A percentile compares a stretch with the other conserved stretches of the same genome.
Conservation (phyloP, 768 basidiomycete species). For the Russula foetens region DNA sequence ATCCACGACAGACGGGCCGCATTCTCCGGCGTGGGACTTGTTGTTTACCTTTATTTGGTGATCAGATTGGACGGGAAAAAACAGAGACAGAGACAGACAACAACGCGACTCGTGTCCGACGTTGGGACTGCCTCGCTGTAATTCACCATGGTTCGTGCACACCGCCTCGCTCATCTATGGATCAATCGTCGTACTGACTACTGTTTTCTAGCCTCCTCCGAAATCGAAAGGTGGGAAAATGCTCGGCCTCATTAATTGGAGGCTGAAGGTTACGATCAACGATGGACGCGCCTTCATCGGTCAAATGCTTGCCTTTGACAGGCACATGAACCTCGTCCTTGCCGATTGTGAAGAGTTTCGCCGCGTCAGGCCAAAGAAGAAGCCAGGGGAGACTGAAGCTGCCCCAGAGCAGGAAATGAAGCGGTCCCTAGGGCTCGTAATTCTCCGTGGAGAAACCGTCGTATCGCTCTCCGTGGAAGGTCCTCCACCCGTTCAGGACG, state of each 20-base stretch:
- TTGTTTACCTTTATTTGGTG: conserved; percentile 8
- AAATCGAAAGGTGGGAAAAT: conserved; percentile 99
- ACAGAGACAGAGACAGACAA: not conserved
- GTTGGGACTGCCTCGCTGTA: conserved; percentile 10
- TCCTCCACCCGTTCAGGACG: conserved; percentile 84
- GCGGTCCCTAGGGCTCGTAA: conserved; percentile 91
- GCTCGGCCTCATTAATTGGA: conserved; percentile 95
- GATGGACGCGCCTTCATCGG: conserved; percentile 94
- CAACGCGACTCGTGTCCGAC: conserved; percentile 21
- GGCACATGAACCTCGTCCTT: conserved; percentile 98
- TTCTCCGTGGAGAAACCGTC: conserved; percentile 92
- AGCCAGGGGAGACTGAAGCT: conserved; percentile 64
- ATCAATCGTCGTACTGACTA: not conserved
- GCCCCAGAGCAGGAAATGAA: conserved; percentile 90
- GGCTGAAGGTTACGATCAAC: conserved; percentile 94
- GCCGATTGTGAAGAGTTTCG: conserved; percentile 99
- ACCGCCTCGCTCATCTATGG: not conserved
- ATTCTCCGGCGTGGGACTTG: not conserved
- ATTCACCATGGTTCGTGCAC: conserved; percentile 20
- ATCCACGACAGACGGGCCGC: not conserved
- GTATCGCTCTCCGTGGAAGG: conserved; percentile 94
- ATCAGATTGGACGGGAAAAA: not conserved
- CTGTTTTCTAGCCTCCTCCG: conserved; percentile 64
- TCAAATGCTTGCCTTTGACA: conserved; percentile 99
- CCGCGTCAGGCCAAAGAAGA: conserved; percentile 87